Conservation (phyloP, 768 basidiomycete species). For the Flagelloscypha sp. region DNA sequence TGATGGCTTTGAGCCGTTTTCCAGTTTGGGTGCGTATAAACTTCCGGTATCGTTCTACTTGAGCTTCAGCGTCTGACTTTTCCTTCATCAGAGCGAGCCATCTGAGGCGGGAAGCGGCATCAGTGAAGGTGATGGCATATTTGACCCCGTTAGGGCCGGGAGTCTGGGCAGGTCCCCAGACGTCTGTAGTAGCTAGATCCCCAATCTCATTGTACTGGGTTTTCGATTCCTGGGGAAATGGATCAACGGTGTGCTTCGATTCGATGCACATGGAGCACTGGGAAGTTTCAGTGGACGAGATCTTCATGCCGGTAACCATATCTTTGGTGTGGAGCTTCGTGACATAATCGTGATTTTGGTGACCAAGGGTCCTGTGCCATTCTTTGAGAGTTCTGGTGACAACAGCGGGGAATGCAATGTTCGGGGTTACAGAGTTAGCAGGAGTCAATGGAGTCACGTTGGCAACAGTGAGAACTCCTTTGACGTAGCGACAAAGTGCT, state of each 20-base stretch:
- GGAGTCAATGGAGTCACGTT: too few relatives aligned
- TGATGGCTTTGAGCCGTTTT: conserved; percentile 2
- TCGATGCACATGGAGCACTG: conserved; percentile 26
- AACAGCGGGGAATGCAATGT: too few relatives aligned
- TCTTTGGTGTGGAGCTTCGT: conserved; percentile 11
- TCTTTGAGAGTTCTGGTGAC: conserved; percentile 2
- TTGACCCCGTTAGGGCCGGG: conserved; percentile 14
- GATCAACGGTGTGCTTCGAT: conserved; percentile 22
- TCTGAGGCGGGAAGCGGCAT: conserved; percentile 11
- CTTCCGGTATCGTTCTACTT: conserved; percentile 5
- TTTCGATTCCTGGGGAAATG: conserved; percentile 24
- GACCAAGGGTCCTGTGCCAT: conserved; percentile 17
- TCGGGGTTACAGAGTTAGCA: too few relatives aligned
- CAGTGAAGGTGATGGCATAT: conserved; percentile 22
- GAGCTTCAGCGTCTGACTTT: conserved; percentile 12
- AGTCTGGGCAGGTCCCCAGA: conserved; percentile 23
- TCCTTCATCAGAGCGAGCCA: conserved; percentile 8
- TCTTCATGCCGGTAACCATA: conserved; percentile 16
- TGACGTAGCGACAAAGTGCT: too few relatives aligned
- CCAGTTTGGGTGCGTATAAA: not conserved
- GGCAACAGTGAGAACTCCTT: too few relatives aligned
- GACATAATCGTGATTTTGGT: conserved; percentile 14
- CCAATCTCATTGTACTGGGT: conserved; percentile 13
- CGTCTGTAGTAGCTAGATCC: conserved; percentile 17
- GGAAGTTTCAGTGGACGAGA: conserved; percentile 8